Evolutionary conservation across 495 filamentous ascomycete genomes (phyloP), one percentile per base, ranked within the genome.

Genomic region (Talaromyces thailandensis): DNA sequence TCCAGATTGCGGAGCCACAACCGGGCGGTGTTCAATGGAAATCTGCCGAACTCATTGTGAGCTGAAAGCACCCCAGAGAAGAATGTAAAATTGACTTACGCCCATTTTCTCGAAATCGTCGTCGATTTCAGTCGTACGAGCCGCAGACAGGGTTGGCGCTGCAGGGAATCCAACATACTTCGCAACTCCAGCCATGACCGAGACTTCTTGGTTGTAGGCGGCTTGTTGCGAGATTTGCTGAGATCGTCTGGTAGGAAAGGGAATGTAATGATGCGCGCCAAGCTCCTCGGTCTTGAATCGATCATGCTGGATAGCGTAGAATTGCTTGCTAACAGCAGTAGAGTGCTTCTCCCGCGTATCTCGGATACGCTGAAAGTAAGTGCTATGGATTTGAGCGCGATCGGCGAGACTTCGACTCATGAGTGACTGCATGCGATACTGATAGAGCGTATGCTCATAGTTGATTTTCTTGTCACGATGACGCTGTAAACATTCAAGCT

Each of bases 111-210:
- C 86, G 40, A 97, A 76, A 74, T 98, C 94, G 51, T 91, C 88
- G 37, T 96, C 90, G 25, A 92, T 74, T 63, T 96, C 91, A 18
- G 84, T 78, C 9, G 83, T 78, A 14, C 89, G 84, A 21, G 87
- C 89, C 25, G 86, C 82, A 26, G 81, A 75, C 64, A 98, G 84
- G 11, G 86, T 80, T 21, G 94, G 94, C n/a, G 93, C 93, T 32
- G 93, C 93, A 28, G 94, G 94, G 73, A 97, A 98, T 24, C 94
- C 94, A 58, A 95, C 84, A 73, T 96, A 90, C 71, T 96, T 96
- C 6, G 92, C 91, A 61, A 98, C 82, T 21, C 94, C 93, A 7
- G 92, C 87, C 61, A 98, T 81, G 14, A 96, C 82, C 6, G 91
- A 93, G 4, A 98, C 92, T 70, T 98, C 94, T 66, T 87, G 87